A percentile compares a stretch with the other conserved stretches of the same genome.
Evolutionary conservation across 352 stramenopile genomes (phyloP).

Genomic region (Phytophthora pini): DNA sequence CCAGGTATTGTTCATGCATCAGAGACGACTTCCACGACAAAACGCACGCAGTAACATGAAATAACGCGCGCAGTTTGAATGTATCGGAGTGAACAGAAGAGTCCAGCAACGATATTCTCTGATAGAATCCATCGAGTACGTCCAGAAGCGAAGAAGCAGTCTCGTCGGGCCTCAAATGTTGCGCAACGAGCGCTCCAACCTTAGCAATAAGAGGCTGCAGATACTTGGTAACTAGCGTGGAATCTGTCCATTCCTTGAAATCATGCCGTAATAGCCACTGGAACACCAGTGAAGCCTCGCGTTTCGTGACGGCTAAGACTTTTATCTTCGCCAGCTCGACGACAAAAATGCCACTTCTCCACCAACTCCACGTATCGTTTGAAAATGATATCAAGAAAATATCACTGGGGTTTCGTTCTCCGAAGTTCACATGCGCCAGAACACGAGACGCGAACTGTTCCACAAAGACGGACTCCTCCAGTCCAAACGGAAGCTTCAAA

Average conservation of each 20-base stretch:
- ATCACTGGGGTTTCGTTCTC: slow-evolving; percentile 18
- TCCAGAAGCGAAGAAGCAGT: slow-evolving; percentile 43
- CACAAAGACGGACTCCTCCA: slow-evolving; percentile 18
- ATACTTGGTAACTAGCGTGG: slow-evolving; percentile 8
- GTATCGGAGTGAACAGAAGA: slow-evolving; percentile 9
- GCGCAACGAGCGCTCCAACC: slow-evolving; percentile 29
- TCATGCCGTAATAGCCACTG: slow-evolving; percentile 47
- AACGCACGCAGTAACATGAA: slow-evolving; percentile 30
- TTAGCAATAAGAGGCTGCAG: slow-evolving; percentile 32
- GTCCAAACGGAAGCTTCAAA: slow-evolving; percentile 31
- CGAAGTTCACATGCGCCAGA: slow-evolving; percentile 32
- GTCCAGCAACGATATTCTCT: slow-evolving; percentile 20
- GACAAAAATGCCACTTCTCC: slow-evolving; percentile 39
- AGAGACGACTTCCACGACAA: slow-evolving; percentile 30
- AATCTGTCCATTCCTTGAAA: slow-evolving; percentile 40
- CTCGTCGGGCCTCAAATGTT: slow-evolving; percentile 26
- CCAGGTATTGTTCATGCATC: slow-evolving; percentile 33
- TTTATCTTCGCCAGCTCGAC: slow-evolving; percentile 28
- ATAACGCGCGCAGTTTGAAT: slow-evolving; percentile 32
- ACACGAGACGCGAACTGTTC: slow-evolving; percentile 39
- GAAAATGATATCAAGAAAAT: slow-evolving; percentile 19
- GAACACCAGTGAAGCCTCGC: slow-evolving; percentile 32
- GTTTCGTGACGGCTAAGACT: slow-evolving; percentile 23
- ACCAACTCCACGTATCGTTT: slow-evolving; percentile 41
- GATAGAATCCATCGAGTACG: slow-evolving; percentile 37